Percentiles rank a stretch among this genome's conserved stretches.
phyloP scores from a whole-genome alignment of 805 yeast species.

The Suhomyces sp. region DNA sequence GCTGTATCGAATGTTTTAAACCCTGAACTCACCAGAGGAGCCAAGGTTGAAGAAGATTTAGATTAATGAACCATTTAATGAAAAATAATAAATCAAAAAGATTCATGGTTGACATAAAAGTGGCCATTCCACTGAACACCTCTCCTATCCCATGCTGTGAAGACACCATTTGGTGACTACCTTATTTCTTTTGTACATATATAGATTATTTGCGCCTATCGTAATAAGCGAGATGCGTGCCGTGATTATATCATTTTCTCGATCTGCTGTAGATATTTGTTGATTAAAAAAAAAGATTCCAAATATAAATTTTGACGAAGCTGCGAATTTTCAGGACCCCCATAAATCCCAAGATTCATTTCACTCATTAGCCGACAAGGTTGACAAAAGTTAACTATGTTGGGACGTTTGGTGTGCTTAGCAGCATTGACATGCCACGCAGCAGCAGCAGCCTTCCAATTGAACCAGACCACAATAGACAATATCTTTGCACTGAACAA shows the following conservation, averaged over 20 bases:
- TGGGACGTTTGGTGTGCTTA: neutral
- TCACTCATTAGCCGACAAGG: neutral
- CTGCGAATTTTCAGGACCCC: neutral
- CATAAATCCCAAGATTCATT: neutral
- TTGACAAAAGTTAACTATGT: too few relatives aligned
- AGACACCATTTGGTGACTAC: neutral
- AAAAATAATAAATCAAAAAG: neutral
- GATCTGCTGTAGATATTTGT: neutral
- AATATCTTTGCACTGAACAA: neutral
- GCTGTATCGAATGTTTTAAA: slow-evolving; percentile 63
- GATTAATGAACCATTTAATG: slow-evolving; percentile 18
- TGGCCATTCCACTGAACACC: neutral
- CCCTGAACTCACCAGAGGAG: slow-evolving; percentile 16
- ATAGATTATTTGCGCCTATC: neutral
- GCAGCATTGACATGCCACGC: neutral
- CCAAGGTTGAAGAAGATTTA: slow-evolving; percentile 31
- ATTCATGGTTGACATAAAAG: neutral
- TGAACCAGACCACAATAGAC: neutral
- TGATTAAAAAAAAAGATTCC: neutral
- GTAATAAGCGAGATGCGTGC: neutral
- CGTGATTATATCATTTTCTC: neutral
- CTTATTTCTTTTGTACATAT: neutral
- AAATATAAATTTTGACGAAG: neutral
- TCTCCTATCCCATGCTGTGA: neutral
- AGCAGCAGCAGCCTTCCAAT: neutral